A percentile compares a stretch with the other conserved stretches of the same genome.
phyloP scores from a whole-genome alignment of 2,329 filamentous ascomycete species.

The Camillea tinctor region DNA sequence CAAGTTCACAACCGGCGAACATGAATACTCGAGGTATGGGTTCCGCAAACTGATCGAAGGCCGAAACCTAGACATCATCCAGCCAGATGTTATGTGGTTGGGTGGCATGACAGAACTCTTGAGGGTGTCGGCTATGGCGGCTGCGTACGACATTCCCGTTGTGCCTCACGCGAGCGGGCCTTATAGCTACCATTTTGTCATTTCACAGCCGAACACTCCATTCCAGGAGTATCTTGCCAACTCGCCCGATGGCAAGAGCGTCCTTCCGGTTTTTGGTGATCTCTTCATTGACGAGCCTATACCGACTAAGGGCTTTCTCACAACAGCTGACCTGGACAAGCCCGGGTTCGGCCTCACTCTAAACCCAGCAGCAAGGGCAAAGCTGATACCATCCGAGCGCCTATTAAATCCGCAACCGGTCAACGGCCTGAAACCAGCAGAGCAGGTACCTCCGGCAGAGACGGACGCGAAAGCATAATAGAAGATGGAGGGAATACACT shows the following conservation, averaged over 20 bases:
- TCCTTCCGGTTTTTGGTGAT: constrained; percentile 88
- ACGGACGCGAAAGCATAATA: constrained; percentile 8
- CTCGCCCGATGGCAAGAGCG: constrained; percentile 84
- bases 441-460: constrained; percentile 12
- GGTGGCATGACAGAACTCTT: constrained; percentile 90
- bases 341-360: constrained; percentile 88
- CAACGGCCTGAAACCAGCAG: constrained; percentile 39
- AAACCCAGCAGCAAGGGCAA: constrained; percentile 69
- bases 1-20: constrained; percentile 95
- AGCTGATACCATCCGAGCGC: constrained; percentile 72
- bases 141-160: constrained; percentile 91
- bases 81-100: constrained; percentile 97
- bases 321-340: constrained; percentile 77
- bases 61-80: constrained; percentile 89
- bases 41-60: constrained; percentile 93
- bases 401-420: constrained; percentile 68
- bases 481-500: not conserved
- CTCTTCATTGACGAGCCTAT: constrained; percentile 90
- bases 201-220: constrained; percentile 87
- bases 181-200: constrained; percentile 95
- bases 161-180: constrained; percentile 93
- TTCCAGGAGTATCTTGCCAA: constrained; percentile 97
- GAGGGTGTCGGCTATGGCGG: constrained; percentile 83
- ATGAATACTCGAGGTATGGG: constrained; percentile 91
- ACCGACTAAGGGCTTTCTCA: constrained; percentile 77